Conservation (phyloP, 441 rosid species). For the Bocquillonia castaneifolia region DNA sequence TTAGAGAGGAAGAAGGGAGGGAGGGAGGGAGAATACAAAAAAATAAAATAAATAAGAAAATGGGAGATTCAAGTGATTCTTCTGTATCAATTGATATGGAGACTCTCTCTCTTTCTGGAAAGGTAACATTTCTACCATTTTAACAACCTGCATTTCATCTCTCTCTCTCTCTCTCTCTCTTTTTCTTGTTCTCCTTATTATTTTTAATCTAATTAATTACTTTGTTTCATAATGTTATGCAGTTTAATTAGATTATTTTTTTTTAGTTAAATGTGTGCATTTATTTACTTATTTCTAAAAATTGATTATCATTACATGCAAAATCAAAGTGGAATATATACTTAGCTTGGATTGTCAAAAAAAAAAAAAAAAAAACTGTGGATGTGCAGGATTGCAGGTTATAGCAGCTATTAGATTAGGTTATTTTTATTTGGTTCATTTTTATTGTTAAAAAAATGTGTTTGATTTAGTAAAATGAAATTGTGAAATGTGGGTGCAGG, state of each 20-base stretch:
- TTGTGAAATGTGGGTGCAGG: conserved; percentile 38
- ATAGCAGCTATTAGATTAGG: too few species aligned
- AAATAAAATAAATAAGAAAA: conserved; percentile 23
- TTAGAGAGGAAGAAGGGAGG: conserved; percentile 15
- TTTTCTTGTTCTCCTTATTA: too few species aligned
- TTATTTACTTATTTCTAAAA: too few species aligned
- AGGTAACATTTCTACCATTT: conserved; percentile 47
- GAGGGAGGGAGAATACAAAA: conserved; percentile 17
- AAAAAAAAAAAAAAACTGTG: too few species aligned
- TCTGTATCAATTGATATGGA: conserved; percentile 82
- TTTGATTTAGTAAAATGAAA: background rate
- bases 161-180: too few species aligned
- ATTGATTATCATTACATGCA: too few species aligned
- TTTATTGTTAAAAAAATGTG: background rate
- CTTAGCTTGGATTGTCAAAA: conserved; percentile 15
- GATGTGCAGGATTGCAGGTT: background rate
- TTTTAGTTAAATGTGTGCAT: too few species aligned
- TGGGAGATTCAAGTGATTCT: conserved; percentile 81
- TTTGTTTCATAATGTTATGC: too few species aligned
- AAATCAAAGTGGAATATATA: conserved; percentile 4
- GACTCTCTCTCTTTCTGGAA: conserved; percentile 64
- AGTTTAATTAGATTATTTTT: too few species aligned
- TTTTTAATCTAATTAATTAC: too few species aligned
- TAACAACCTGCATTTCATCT: background rate
- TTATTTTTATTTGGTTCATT: background rate